These are phyloP conservation scores for Diaporthe ilicicola DNA, from an alignment of 2,329 filamentous ascomycete genomes.

Conservation along the genomic window DNA sequence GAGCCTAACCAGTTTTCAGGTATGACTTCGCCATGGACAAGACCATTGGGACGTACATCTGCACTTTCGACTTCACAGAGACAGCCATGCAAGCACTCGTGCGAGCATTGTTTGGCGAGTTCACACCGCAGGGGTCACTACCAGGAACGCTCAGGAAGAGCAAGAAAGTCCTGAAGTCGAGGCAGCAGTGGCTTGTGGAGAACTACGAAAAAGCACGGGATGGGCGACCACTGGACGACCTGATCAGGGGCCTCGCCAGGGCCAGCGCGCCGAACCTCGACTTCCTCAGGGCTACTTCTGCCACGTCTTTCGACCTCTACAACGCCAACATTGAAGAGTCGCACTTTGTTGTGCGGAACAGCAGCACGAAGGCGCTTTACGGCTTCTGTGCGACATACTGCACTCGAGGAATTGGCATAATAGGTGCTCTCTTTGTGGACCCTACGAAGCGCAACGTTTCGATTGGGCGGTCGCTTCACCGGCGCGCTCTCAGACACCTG, in stretches of 20 bases:
- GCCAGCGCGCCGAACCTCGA: constrained; percentile 71
- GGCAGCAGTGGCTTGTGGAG: constrained; percentile 95
- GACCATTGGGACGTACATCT: constrained; percentile 89
- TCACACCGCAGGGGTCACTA: constrained; percentile 65
- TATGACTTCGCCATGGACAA: constrained; percentile 97
- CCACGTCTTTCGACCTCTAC: constrained; percentile 79
- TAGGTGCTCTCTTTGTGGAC: constrained; percentile 90
- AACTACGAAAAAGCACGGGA: constrained; percentile 85
- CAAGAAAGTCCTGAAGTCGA: constrained; percentile 86
- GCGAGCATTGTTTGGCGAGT: constrained; percentile 83
- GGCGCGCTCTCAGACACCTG: constrained; percentile 81
- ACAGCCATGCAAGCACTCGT: constrained; percentile 87
- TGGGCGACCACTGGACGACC: constrained; percentile 73
- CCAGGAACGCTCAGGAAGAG: constrained; percentile 84
- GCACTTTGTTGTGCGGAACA: constrained; percentile 94
- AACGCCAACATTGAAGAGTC: constrained; percentile 77
- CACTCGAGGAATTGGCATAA: constrained; percentile 74
- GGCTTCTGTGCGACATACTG: constrained; percentile 93
- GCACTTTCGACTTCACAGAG: constrained; percentile 96
- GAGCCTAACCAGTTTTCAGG: background rate
- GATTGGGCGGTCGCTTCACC: constrained; percentile 89
- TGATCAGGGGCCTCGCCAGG: constrained; percentile 76
- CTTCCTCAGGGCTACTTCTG: constrained; percentile 74
- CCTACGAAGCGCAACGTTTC: constrained; percentile 86
- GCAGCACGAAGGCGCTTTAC: constrained; percentile 88